A percentile compares a stretch with the other conserved stretches of the same genome.
Conservation (phyloP, 1,284 basidiomycete genomes). For the Phenoliferia sp. region DNA sequence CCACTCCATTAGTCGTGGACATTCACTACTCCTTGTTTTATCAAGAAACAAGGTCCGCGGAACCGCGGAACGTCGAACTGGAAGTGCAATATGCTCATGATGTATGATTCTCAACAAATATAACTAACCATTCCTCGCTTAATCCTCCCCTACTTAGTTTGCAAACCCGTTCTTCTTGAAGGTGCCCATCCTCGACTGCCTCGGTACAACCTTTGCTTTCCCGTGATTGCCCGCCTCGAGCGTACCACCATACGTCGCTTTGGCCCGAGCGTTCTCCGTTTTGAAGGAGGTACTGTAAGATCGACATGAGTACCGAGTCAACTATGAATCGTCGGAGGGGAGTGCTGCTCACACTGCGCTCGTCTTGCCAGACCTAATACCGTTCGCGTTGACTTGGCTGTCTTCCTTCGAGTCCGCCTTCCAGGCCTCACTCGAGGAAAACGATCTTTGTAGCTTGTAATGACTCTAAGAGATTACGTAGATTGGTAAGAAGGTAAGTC, state of each 20-base stretch:
- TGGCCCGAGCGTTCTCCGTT: not conserved
- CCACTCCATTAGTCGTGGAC: too few species aligned
- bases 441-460: not conserved
- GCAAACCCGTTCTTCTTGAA: not conserved
- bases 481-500: too few species aligned
- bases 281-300: conserved; percentile 16
- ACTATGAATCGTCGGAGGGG: not conserved
- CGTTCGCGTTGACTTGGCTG: not conserved
- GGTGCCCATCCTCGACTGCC: not conserved
- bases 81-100: too few species aligned
- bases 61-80: too few species aligned
- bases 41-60: too few species aligned
- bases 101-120: too few species aligned
- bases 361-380: not conserved
- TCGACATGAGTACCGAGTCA: not conserved
- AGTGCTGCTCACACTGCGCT: conserved; percentile 17
- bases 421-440: not conserved
- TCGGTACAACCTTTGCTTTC: not conserved
- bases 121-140: too few species aligned
- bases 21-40: too few species aligned
- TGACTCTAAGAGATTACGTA: too few species aligned
- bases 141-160: not conserved
- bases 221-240: not conserved
- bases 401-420: not conserved
- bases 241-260: not conserved